These are phyloP conservation scores for Lentinula raphanica DNA, from an alignment of 768 basidiomycete genomes.

Conservation along the genomic window DNA sequence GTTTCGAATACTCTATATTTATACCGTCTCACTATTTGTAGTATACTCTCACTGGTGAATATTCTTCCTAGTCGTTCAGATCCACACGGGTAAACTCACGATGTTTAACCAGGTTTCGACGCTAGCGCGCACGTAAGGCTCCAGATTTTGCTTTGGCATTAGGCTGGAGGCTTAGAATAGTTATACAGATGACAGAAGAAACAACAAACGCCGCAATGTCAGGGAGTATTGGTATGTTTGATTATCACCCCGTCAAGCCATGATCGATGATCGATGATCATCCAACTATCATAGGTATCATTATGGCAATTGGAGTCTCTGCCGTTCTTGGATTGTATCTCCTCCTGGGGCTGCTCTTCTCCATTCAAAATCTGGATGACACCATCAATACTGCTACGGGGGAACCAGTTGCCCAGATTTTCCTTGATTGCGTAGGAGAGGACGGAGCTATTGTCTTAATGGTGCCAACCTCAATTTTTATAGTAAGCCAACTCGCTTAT, in stretches of 20 bases:
- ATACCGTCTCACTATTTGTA: slow-evolving; percentile 8
- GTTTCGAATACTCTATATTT: background rate
- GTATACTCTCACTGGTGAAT: slow-evolving; percentile 65
- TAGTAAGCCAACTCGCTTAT: background rate
- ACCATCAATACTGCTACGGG: slow-evolving; percentile 52
- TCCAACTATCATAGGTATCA: slow-evolving; percentile 32
- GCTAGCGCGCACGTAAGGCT: slow-evolving; percentile 63
- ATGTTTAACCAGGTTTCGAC: slow-evolving; percentile 50
- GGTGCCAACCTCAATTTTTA: slow-evolving; percentile 30
- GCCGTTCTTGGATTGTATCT: slow-evolving; percentile 75
- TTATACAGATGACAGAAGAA: slow-evolving; percentile 67
- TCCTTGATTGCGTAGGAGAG: slow-evolving; percentile 69
- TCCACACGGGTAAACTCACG: background rate
- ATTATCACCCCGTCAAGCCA: background rate
- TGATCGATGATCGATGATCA: background rate
- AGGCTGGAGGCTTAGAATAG: background rate
- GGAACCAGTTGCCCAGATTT: slow-evolving; percentile 75
- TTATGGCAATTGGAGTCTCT: slow-evolving; percentile 69
- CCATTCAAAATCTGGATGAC: slow-evolving; percentile 61
- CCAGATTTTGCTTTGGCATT: background rate
- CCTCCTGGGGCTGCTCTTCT: slow-evolving; percentile 66
- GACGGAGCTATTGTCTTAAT: slow-evolving; percentile 71
- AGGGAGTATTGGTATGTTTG: slow-evolving; percentile 40
- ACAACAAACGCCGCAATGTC: slow-evolving; percentile 66
- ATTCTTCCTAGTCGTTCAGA: background rate